Conservation (phyloP, 202 grass and related monocot genomes). For the Setaria viridis region DNA sequence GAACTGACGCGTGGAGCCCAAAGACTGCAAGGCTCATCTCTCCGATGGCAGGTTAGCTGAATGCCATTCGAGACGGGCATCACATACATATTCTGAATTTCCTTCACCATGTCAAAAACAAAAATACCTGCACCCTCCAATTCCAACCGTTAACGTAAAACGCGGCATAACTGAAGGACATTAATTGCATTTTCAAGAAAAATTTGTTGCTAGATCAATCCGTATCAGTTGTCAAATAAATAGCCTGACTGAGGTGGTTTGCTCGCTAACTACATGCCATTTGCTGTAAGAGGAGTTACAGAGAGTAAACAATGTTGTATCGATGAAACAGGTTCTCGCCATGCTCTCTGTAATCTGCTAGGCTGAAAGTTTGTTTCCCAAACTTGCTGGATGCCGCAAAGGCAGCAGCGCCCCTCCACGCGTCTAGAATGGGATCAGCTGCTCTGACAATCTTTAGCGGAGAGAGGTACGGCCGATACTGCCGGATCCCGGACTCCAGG, state of each 20-base stretch:
- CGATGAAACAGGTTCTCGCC: constrained; percentile 76
- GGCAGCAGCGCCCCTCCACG: constrained; percentile 79
- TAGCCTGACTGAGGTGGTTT: not conserved
- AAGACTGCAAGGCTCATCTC: no score
- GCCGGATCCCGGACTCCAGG: constrained; percentile 77
- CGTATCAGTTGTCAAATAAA: constrained; percentile 5
- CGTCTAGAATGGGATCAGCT: constrained; percentile 70
- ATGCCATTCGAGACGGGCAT: not conserved
- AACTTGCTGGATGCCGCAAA: constrained; percentile 76
- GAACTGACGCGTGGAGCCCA: no score
- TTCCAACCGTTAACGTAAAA: not conserved
- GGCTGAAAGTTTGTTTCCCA: constrained; percentile 67
- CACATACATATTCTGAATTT: not conserved
- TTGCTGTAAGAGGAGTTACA: constrained; percentile 42
- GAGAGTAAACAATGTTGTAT: constrained; percentile 73
- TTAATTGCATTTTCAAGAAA: not conserved
- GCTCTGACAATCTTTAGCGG: constrained; percentile 73
- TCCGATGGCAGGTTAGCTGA: no score
- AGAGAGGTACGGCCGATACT: constrained; percentile 74
- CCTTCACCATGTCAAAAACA: not conserved
- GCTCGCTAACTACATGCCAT: not conserved
- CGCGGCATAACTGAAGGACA: not conserved
- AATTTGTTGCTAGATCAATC: not conserved
- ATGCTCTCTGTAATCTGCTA: constrained; percentile 86
- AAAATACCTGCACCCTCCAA: no score